Conservation (phyloP, 345 rosid species). For the Corchorus capsularis region DNA sequence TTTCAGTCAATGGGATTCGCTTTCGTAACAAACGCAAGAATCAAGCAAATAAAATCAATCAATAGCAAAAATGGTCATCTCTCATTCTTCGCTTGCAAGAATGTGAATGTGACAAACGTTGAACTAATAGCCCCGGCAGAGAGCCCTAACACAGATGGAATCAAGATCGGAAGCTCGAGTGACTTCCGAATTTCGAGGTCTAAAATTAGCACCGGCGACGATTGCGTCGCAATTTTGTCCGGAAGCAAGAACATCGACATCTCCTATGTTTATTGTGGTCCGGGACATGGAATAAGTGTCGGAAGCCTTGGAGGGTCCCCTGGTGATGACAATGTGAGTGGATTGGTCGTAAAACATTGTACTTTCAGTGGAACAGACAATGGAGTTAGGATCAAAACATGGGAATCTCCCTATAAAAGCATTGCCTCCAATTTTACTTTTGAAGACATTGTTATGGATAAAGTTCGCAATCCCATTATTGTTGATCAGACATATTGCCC, state of each 20-base stretch:
- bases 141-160: conserved; percentile 54
- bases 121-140: conserved; percentile 32
- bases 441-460: conserved; percentile 41
- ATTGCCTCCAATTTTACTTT: conserved; percentile 33
- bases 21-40: conserved; percentile 25
- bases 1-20: conserved; percentile 20
- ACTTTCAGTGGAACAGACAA: conserved; percentile 19
- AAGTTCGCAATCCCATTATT: conserved; percentile 47
- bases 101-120: conserved; percentile 18
- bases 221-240: conserved; percentile 46
- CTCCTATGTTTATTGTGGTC: conserved; percentile 41
- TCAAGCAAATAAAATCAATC: conserved; percentile 19
- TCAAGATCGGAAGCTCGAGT: conserved; percentile 39
- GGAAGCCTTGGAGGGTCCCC: conserved; percentile 46
- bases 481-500: conserved; percentile 50
- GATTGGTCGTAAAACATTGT: conserved; percentile 20
- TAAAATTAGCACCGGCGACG: conserved; percentile 38
- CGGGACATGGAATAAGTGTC: conserved; percentile 54
- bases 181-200: conserved; percentile 4
- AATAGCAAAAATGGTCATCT: conserved; percentile 31
- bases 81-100: conserved; percentile 20
- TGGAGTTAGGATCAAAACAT: conserved; percentile 50
- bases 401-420: conserved; percentile 33
- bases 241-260: conserved; percentile 39
- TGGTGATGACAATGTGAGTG: conserved; percentile 33